These are phyloP conservation scores for Fusarium foetens DNA, from an alignment of 2,329 filamentous ascomycete species.

Conservation along the genomic window DNA sequence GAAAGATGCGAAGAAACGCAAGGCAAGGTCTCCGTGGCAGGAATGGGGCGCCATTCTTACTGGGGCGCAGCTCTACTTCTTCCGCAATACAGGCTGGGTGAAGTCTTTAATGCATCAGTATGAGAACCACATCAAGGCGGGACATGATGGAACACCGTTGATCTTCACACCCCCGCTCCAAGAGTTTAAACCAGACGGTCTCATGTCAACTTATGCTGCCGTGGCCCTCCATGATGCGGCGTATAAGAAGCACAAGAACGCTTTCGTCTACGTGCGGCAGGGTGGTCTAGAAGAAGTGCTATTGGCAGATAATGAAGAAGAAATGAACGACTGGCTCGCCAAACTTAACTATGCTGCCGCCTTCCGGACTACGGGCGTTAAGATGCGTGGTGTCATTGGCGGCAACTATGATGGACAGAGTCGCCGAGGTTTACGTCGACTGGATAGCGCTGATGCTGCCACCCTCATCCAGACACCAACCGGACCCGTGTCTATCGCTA, in stretches of 20 bases:
- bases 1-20: constrained; percentile 93
- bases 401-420: constrained; percentile 86
- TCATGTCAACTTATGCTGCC: constrained; percentile 93
- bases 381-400: constrained; percentile 87
- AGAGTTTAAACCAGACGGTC: constrained; percentile 91
- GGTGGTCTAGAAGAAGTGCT: constrained; percentile 90
- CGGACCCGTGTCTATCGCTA: constrained; percentile 78
- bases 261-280: constrained; percentile 89
- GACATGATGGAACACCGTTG: constrained; percentile 78
- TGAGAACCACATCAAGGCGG: constrained; percentile 81
- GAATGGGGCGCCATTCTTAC: constrained; percentile 98
- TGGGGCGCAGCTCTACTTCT: constrained; percentile 96
- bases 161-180: constrained; percentile 91
- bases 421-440: constrained; percentile 75
- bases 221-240: constrained; percentile 86
- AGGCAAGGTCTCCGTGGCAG: constrained; percentile 94
- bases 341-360: constrained; percentile 97
- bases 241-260: constrained; percentile 96
- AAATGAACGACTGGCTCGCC: constrained; percentile 96
- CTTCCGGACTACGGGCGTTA: constrained; percentile 89
- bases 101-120: constrained; percentile 91
- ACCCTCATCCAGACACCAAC: constrained; percentile 74
- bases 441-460: constrained; percentile 70
- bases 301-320: constrained; percentile 86
- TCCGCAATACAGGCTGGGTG: constrained; percentile 91